Base-by-base conservation (phyloP, 2,329 filamentous ascomycete species). In the Calonectria pauciramosa region DNA sequence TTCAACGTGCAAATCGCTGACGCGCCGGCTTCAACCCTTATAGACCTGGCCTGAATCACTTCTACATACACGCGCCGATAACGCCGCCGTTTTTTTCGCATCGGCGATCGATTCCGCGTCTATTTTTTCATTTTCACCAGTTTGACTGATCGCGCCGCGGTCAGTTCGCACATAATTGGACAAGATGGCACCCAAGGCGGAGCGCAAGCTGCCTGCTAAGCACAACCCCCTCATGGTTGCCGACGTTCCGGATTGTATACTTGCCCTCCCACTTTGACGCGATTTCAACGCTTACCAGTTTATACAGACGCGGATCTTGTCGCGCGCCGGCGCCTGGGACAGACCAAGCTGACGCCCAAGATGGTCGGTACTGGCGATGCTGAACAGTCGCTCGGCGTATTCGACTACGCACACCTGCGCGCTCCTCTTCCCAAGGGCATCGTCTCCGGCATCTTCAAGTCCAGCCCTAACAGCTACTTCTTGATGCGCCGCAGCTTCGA, bases 391-490 rank as follows among this genome's bases (percentile, higher is more conserved):
- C 89, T 97, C 75, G 95, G 95, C 67, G 92, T 93, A 60, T 98
- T 99, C 84, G 97, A 99, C 86, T 99, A 99, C 85, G 96, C 96
- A 78, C 97, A 99, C 84, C 90, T 99, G 65, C 94, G 96, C 82
- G 96, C 96, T 75, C 96, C 97, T 18, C 88, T 99, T 60, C 97
- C 97, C 65, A 97, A 96, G 86, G 96, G 97, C 77, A 93, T 99
- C 79, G 92, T 93, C 34, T 98, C 96, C 8, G 97, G 97, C 82
- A 97, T 99, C 82, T 99, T 99, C 88, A 94, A 95, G 82, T 93
- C 93, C 74, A 93, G 93, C 83, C 96, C 97, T 7, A 95, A 95
- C 84, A 97, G 95, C 79, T 99, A 99, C 87, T 99, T 99, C 85
- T 88, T 99, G 80, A 99, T 99, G 95, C 93, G 95, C 86, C 93